Evolutionary conservation across 345 rosid species (phyloP).

Genomic region (Mallotus nudiflorus): DNA sequence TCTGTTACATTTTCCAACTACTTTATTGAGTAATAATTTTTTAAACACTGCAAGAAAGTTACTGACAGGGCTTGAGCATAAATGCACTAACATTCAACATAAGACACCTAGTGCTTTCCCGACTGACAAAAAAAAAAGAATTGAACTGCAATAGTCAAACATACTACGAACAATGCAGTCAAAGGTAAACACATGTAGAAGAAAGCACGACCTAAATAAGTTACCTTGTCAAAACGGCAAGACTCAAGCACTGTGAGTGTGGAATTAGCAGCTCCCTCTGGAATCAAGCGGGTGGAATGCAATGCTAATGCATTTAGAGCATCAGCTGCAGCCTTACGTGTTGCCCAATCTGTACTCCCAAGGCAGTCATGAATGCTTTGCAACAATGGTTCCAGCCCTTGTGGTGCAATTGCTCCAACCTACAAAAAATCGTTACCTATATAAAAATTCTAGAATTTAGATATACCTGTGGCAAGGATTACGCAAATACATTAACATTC

Average conservation of each 20-base stretch:
- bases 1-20: neutral
- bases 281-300: constrained; percentile 70
- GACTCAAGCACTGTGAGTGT: constrained; percentile 72
- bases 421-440: constrained; percentile 32
- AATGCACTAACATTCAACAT: neutral
- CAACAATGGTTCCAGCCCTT: constrained; percentile 70
- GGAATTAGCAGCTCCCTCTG: constrained; percentile 58
- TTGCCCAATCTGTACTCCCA: constrained; percentile 93
- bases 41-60: neutral
- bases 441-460: constrained; percentile 6
- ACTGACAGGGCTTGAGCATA: neutral
- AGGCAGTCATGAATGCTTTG: constrained; percentile 87
- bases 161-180: neutral
- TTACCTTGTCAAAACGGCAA: constrained; percentile 96
- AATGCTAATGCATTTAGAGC: constrained; percentile 67
- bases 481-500: too few relatives aligned
- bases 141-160: neutral
- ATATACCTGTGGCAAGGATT: neutral
- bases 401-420: constrained; percentile 93
- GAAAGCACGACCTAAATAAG: neutral
- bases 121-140: neutral
- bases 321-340: constrained; percentile 97
- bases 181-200: constrained; percentile 5
- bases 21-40: neutral
- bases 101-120: neutral